phyloP scores from a whole-genome alignment of 345 rosid genomes.

The Lepidium aucheri region DNA sequence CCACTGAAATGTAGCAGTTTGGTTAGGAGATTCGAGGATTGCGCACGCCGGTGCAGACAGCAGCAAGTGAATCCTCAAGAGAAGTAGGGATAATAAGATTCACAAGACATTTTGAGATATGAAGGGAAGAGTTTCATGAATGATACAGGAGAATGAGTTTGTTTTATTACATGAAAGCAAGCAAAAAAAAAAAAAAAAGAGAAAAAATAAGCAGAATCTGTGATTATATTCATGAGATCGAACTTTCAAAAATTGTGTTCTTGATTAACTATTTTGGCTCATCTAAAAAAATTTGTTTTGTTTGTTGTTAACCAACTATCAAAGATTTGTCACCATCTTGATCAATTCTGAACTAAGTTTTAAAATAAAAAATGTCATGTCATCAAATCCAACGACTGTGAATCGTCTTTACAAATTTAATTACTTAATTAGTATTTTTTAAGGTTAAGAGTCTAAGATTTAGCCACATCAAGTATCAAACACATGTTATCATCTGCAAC shows the following conservation, averaged over 20 bases:
- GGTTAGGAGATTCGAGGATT: slow-evolving; percentile 54
- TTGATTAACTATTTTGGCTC: neutral
- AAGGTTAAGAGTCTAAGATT: no score
- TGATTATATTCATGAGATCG: slow-evolving; percentile 24
- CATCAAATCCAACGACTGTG: no score
- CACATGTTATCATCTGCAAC: no score
- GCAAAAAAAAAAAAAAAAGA: neutral
- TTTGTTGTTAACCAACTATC: no score
- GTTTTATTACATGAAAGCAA: neutral
- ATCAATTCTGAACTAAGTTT: no score
- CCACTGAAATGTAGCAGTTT: slow-evolving; percentile 57
- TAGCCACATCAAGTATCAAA: no score
- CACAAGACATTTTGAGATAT: neutral
- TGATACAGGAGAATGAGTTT: neutral
- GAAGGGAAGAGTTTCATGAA: neutral
- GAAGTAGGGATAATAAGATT: slow-evolving; percentile 17
- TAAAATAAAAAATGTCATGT: no score
- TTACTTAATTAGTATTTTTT: no score
- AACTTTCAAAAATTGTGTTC: slow-evolving; percentile 1
- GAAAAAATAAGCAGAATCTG: slow-evolving; percentile 3
- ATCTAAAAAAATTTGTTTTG: no score
- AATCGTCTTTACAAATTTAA: no score
- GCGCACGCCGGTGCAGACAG: slow-evolving; percentile 67
- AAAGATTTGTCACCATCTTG: no score
- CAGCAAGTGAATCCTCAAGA: slow-evolving; percentile 33